Percentiles rank a stretch among this genome's conserved stretches.
Evolutionary conservation across 768 basidiomycete species (phyloP).

Genomic region (Termitomyces titanicus): DNA sequence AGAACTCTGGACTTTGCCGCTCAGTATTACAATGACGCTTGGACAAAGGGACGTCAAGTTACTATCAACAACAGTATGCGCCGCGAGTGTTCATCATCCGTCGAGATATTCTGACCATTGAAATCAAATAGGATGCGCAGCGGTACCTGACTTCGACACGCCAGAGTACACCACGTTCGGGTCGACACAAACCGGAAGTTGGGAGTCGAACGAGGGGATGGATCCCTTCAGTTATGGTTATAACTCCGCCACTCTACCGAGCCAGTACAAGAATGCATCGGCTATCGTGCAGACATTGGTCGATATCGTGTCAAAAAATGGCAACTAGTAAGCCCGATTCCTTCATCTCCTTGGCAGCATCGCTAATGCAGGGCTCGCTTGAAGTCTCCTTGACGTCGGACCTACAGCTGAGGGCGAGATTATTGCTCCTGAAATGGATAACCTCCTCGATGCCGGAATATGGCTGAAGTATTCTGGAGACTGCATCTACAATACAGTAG

Average conservation of each 20-base stretch:
- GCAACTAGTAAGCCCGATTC: slow-evolving; percentile 41
- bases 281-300: slow-evolving; percentile 48
- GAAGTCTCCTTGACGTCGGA: slow-evolving; percentile 48
- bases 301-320: slow-evolving; percentile 60
- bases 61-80: slow-evolving; percentile 34
- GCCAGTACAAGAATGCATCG: slow-evolving; percentile 45
- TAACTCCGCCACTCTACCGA: slow-evolving; percentile 36
- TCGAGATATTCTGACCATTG: background rate
- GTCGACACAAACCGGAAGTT: slow-evolving; percentile 41
- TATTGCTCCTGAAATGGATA: slow-evolving; percentile 42
- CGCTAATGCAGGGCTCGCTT: background rate
- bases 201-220: slow-evolving; percentile 62
- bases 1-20: slow-evolving; percentile 42
- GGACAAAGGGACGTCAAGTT: slow-evolving; percentile 39
- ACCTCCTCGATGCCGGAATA: slow-evolving; percentile 44
- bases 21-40: slow-evolving; percentile 41
- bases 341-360: background rate
- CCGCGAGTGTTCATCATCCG: background rate
- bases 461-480: slow-evolving; percentile 50
- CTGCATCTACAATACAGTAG: slow-evolving; percentile 51
- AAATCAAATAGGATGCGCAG: slow-evolving; percentile 38
- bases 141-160: slow-evolving; percentile 50
- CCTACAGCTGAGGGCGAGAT: slow-evolving; percentile 55
- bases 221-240: slow-evolving; percentile 50
- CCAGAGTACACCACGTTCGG: slow-evolving; percentile 51